A percentile compares a stretch with the other conserved stretches of the same genome.
These are phyloP conservation scores for Mitragyna speciosa DNA, from an alignment of 257 asterid genomes.

Conservation along the genomic window DNA sequence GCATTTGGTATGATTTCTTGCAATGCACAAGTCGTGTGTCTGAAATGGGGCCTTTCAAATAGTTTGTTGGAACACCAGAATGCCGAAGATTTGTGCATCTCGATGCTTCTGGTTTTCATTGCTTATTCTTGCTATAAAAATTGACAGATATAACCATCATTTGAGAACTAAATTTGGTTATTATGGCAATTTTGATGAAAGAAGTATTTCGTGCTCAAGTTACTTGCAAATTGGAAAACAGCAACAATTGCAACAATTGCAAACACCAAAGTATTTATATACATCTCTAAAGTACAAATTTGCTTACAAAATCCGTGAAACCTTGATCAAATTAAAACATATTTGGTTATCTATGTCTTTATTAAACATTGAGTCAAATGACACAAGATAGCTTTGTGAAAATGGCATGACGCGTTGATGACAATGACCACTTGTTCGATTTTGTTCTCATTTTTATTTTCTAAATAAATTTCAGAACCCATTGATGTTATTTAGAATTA, in stretches of 20 bases:
- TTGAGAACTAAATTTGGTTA: not conserved
- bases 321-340: not conserved
- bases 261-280: not conserved
- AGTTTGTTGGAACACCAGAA: conserved; percentile 14
- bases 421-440: conserved; percentile 25
- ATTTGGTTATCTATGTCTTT: conserved; percentile 35
- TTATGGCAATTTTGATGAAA: not conserved
- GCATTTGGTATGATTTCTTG: conserved; percentile 11
- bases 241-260: not conserved
- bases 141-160: not conserved
- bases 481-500: conserved; percentile 33
- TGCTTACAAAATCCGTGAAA: not conserved
- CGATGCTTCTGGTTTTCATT: not conserved
- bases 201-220: not conserved
- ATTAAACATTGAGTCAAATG: conserved; percentile 49
- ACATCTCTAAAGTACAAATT: not conserved
- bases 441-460: conserved; percentile 18
- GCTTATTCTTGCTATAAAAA: not conserved
- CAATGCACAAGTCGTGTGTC: not conserved
- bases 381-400: conserved; percentile 37
- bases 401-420: conserved; percentile 45
- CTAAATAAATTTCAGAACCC: conserved; percentile 16
- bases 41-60: conserved; percentile 1
- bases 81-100: not conserved
- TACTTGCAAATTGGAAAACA: not conserved